Base-by-base conservation (phyloP, 1,284 basidiomycete species). In the Ganoderma multipileum region DNA sequence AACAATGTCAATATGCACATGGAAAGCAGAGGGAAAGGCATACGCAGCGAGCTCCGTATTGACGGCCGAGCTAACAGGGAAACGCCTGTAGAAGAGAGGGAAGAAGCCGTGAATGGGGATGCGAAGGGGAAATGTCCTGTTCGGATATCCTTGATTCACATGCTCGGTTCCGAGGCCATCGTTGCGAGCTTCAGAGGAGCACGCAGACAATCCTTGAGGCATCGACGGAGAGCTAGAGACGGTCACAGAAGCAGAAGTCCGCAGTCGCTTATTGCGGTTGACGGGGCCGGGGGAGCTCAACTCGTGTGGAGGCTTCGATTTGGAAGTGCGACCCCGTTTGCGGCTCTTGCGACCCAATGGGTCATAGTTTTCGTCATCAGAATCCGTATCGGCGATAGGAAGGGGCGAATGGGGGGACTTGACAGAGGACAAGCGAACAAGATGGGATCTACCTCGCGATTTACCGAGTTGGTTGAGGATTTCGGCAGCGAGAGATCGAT, bases 41-140 rank as follows among this genome's bases (percentile, higher is more conserved):
- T 77, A 80, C 79, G 61, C 69, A 61, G 64, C 69, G 41, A 66
- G 68, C n/a, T 70, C 68, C 7, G 71, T 75, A 33, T 83, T 79
- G 59, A 85, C 80, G 68, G 84, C 90, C 9, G 87, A 85, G 71
- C 86, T 87, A 63, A 85, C 82, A 11, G 89, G 89, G 76, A 91
- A 93, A 18, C 88, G 85, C 69, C 88, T 81, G 76, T 94, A 94
- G 70, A 92, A 85, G 41, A 87, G 81, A 18, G 86, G 77, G 75
- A 89, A 91, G 28, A 81, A 78, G 6, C 81, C 70, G 38, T 86
- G 81, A 50, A 85, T 80, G 44, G 84, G 79, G 61, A 90, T 72
- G 50, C 77, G 65, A n/a, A 79, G 69, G 20, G 88, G 87, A 67
- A 90, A 84, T 20, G 79, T 82, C 64, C 90, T 86, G 76, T 75